Evolutionary conservation across 352 stramenopile genomes (phyloP), one percentile per base, ranked within the genome.

Genomic region (Thraustotheca clavata): DNA sequence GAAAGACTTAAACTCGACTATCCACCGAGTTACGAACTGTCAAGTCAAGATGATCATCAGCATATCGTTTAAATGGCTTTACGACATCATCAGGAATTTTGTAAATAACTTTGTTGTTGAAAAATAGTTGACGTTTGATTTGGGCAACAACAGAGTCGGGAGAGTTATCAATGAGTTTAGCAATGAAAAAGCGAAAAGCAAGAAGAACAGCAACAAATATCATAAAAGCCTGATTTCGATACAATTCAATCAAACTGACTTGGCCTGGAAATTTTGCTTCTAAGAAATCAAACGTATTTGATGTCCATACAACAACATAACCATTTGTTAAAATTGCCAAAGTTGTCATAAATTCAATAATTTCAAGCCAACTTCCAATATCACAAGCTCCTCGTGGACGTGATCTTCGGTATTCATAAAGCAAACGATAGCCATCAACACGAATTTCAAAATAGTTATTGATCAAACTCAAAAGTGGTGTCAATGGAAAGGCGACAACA

Each of bases 401-500:
- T 29, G 87, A 81, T 32, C 89, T 82, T 7, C 85, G 83, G 60
- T 76, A 85, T 67, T 94, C 80, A 24, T 83, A 85, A 60, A 94
- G 67, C 12, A 97, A 71, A 36, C 92, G 92, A 60, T 89, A 90
- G 0, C 86, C 89, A 47, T 97, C 87, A 26, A 95, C 74, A 54
- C 92, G 86, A 63, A 97, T 94, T 72, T 98, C 91, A 60, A 98
- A 86, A 67, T 92, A 89, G 73, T 97, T 96, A 63, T 96, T 96
- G 55, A 96, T 63, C 62, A 94, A 90, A 47, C 89, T 93, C 22
- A 97, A 80, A 49, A 98, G 49, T 39, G 91, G 85, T 36, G 92
- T 92, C 59, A 98, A 80, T 4, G 94, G 94, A 72, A 97, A 98
- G 29, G 91, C 89, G 14, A 90, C 86, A 0, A 95, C 91, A 82